These are phyloP conservation scores for Aureobasidium uvarum DNA, from an alignment of 2,329 filamentous ascomycete species.

Conservation along the genomic window DNA sequence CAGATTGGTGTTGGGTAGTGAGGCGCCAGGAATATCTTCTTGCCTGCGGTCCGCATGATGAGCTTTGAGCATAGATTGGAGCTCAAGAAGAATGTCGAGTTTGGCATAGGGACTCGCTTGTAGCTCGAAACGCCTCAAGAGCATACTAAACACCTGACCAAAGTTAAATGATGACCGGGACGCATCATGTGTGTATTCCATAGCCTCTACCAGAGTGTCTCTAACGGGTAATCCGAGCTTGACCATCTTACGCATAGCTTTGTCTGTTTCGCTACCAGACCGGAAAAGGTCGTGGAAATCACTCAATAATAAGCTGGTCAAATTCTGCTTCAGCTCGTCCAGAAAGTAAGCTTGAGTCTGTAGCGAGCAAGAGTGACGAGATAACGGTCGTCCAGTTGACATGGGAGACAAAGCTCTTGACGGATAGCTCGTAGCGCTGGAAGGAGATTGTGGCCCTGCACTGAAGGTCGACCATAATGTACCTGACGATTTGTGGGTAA, in stretches of 20 bases:
- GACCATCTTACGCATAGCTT: conserved; percentile 16
- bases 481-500: conserved; percentile 70
- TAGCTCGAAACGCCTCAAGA: conserved; percentile 83
- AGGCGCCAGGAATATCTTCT: not conserved
- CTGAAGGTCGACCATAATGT: conserved; percentile 92
- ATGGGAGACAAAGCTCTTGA: conserved; percentile 27
- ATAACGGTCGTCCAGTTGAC: conserved; percentile 22
- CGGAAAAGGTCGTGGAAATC: conserved; percentile 86
- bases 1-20: not conserved
- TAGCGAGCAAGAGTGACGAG: conserved; percentile 23
- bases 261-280: conserved; percentile 87
- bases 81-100: conserved; percentile 75
- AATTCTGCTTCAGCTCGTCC: conserved; percentile 69
- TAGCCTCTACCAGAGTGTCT: not conserved
- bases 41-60: not conserved
- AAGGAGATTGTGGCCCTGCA: conserved; percentile 62
- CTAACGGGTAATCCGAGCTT: not conserved
- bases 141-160: conserved; percentile 70
- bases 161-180: conserved; percentile 50
- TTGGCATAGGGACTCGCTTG: conserved; percentile 87
- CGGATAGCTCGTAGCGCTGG: conserved; percentile 57
- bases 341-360: conserved; percentile 56
- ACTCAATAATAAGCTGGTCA: conserved; percentile 82
- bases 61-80: conserved; percentile 62
- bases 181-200: not conserved